Conservation (phyloP, 2,329 filamentous ascomycete species). For the Raffaelea albimanens region DNA sequence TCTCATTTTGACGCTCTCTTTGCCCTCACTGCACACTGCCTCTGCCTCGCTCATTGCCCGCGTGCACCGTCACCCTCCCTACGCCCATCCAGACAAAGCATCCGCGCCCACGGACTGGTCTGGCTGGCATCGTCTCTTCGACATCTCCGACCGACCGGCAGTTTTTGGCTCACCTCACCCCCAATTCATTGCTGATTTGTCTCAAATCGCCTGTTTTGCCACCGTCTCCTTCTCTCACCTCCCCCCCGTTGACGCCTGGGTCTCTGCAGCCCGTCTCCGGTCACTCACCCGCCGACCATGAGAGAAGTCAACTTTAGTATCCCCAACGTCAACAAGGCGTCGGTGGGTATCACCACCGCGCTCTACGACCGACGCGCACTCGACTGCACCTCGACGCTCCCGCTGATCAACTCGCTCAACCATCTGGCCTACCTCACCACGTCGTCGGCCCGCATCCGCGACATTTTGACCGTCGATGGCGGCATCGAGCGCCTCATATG, state of each 20-base stretch:
- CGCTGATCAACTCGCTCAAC: slow-evolving; percentile 97
- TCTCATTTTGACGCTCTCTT: background rate
- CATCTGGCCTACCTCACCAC: slow-evolving; percentile 97
- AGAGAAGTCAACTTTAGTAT: slow-evolving; percentile 99
- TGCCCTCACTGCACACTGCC: too few species aligned
- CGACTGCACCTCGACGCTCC: slow-evolving; percentile 95
- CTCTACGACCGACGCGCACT: slow-evolving; percentile 95
- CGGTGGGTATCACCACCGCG: slow-evolving; percentile 87
- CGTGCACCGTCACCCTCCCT: too few species aligned
- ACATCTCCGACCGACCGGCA: too few species aligned
- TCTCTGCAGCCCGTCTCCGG: background rate
- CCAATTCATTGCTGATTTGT: background rate
- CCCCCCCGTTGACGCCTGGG: background rate
- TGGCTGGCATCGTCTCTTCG: too few species aligned
- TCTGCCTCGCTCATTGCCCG: too few species aligned
- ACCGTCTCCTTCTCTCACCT: background rate
- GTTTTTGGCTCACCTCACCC: too few species aligned
- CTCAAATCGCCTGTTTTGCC: background rate
- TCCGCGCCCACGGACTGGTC: too few species aligned
- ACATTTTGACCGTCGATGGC: slow-evolving; percentile 97
- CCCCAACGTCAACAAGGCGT: slow-evolving; percentile 98
- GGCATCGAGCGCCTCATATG: slow-evolving; percentile 93
- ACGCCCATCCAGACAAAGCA: too few species aligned
- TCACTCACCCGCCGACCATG: slow-evolving; percentile 43
- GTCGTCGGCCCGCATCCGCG: slow-evolving; percentile 91